Evolutionary conservation across 2,329 filamentous ascomycete genomes (phyloP).

Genomic region (Cytospora paraplurivora): DNA sequence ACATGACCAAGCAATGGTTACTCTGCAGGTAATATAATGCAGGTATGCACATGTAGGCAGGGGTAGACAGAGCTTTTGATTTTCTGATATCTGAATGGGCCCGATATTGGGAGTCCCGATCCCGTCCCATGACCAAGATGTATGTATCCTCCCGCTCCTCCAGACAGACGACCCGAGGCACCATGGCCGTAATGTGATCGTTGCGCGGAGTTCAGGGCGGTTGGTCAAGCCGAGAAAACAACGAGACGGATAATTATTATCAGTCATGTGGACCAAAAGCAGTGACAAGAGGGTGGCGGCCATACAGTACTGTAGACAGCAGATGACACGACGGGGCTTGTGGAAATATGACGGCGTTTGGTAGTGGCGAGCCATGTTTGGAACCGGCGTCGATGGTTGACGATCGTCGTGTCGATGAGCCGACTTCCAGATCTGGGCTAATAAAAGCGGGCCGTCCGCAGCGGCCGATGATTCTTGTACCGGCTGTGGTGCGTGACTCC

Average conservation of each 20-base stretch:
- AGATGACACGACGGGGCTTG: background rate
- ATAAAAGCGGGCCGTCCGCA: background rate
- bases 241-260: background rate
- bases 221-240: background rate
- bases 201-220: background rate
- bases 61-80: background rate
- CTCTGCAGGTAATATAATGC: background rate
- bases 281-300: too few relatives aligned
- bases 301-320: background rate
- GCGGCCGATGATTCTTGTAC: too few relatives aligned
- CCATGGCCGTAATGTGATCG: background rate
- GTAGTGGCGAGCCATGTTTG: background rate
- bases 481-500: background rate
- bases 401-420: slow-evolving; percentile 22
- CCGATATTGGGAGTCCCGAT: background rate
- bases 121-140: background rate
- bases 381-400: slow-evolving; percentile 12
- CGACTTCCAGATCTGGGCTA: slow-evolving; percentile 20
- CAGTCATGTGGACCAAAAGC: background rate
- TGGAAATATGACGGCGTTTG: background rate
- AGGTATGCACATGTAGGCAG: background rate
- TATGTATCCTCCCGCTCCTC: background rate
- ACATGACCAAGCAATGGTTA: too few relatives aligned
- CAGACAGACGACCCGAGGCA: background rate
- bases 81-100: background rate